phyloP scores from a whole-genome alignment of 2,329 filamentous ascomycete genomes.

The Monosporascus sp. region DNA sequence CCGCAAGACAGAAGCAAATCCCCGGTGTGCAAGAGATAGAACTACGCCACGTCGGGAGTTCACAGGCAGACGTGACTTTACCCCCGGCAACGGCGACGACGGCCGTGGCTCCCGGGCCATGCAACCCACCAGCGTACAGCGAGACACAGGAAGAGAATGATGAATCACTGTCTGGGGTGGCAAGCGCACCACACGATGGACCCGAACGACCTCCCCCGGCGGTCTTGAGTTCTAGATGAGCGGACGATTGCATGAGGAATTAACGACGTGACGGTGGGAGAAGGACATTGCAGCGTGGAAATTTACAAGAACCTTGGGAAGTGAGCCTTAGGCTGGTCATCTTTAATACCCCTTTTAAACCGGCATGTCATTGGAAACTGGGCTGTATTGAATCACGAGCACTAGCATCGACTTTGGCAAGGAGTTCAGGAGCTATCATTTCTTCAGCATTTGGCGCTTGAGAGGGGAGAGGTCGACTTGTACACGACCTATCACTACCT shows the following conservation, averaged over 20 bases:
- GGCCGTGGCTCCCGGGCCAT: not conserved
- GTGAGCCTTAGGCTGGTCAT: not conserved
- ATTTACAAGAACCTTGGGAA: not conserved
- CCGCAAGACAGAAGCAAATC: constrained; percentile 13
- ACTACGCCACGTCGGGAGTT: constrained; percentile 12
- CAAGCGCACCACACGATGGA: not conserved
- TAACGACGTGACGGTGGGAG: not conserved
- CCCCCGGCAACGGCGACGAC: not conserved
- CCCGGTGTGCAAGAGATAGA: constrained; percentile 13
- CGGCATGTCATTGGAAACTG: not conserved
- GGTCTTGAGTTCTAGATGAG: not conserved
- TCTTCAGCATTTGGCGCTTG: too few species aligned
- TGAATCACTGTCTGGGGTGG: not conserved
- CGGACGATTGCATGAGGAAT: not conserved
- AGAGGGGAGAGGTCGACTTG: too few species aligned
- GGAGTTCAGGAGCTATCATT: not conserved
- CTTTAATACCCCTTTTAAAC: not conserved
- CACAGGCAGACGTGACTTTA: not conserved
- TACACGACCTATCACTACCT: too few species aligned
- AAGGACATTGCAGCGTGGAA: too few species aligned
- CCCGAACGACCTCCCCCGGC: not conserved
- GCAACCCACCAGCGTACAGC: constrained; percentile 3
- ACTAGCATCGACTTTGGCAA: not conserved
- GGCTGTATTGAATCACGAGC: not conserved
- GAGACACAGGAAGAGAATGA: constrained; percentile 1